A percentile compares a stretch with the other conserved stretches of the same genome.
Conservation (phyloP, 2,329 filamentous ascomycete species). For the Cercospora janseana region DNA sequence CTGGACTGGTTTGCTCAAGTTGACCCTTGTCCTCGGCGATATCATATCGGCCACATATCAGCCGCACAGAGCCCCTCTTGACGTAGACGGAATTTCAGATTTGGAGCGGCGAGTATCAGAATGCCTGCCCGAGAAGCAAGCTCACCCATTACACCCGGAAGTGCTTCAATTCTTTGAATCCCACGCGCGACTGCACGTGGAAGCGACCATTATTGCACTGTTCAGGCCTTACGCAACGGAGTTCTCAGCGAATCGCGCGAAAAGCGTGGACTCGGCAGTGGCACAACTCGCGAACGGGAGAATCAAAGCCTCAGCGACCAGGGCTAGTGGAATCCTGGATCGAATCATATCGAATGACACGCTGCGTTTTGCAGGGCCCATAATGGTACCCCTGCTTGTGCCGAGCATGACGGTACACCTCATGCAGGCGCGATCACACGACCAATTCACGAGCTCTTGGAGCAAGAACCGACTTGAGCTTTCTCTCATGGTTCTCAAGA, state of each 20-base stretch:
- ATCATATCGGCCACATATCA: conserved; percentile 12
- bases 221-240: conserved; percentile 17
- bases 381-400: conserved; percentile 18
- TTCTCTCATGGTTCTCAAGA: conserved; percentile 16
- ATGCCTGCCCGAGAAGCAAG: conserved; percentile 13
- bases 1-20: conserved; percentile 17
- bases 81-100: conserved; percentile 10
- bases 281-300: conserved; percentile 7
- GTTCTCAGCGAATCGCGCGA: conserved; percentile 3
- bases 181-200: conserved; percentile 11
- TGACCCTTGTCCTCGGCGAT: conserved; percentile 15
- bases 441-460: conserved; percentile 16
- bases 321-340: conserved; percentile 13
- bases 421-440: conserved; percentile 14
- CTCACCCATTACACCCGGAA: conserved; percentile 3
- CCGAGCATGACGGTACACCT: conserved; percentile 21
- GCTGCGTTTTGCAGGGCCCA: conserved; percentile 11
- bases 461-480: conserved; percentile 19
- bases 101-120: conserved; percentile 12
- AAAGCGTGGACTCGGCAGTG: conserved; percentile 4
- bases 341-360: conserved; percentile 6
- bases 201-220: conserved; percentile 12
- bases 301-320: conserved; percentile 11
- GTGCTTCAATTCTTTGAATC: conserved; percentile 13
- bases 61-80: conserved; percentile 5